phyloP scores from a whole-genome alignment of 192 early-diverging fungal species.

The Coemansia sp. region DNA sequence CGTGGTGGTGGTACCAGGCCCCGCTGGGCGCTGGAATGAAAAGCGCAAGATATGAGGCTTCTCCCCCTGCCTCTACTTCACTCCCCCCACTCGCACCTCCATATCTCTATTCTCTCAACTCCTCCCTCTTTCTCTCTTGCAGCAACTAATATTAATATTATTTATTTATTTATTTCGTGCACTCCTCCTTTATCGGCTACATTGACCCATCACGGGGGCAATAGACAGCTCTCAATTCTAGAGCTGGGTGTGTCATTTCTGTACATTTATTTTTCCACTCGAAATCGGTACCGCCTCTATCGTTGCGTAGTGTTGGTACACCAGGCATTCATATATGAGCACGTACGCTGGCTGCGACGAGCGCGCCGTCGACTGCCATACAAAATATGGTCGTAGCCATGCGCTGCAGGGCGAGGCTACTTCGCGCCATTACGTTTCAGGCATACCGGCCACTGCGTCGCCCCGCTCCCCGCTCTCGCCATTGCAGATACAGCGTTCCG shows the following conservation, averaged over 20 bases:
- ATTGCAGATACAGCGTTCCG: background rate
- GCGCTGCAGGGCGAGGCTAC: conserved; percentile 5
- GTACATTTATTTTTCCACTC: background rate
- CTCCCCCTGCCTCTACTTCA: background rate
- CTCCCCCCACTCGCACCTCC: background rate
- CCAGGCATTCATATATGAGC: background rate
- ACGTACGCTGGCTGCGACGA: conserved; percentile 1
- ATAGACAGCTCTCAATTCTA: background rate
- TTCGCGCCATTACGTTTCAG: conserved; percentile 9
- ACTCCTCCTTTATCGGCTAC: background rate
- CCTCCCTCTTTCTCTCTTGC: conserved; percentile 3
- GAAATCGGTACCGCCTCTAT: background rate
- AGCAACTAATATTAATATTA: conserved; percentile 6
- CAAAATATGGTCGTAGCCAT: conserved; percentile 3
- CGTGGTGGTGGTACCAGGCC: background rate
- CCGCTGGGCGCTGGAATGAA: background rate
- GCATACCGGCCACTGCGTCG: conserved; percentile 15
- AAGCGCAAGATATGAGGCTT: background rate
- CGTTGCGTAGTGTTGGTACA: background rate
- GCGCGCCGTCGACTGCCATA: background rate
- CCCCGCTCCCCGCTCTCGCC: conserved; percentile 34
- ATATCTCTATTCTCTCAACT: background rate
- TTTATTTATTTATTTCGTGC: background rate
- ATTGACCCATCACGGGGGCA: conserved; percentile 10
- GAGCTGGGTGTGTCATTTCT: conserved; percentile 8